Conservation (phyloP, 306 rosid genomes). For the Oxytropis ochrocephala region DNA sequence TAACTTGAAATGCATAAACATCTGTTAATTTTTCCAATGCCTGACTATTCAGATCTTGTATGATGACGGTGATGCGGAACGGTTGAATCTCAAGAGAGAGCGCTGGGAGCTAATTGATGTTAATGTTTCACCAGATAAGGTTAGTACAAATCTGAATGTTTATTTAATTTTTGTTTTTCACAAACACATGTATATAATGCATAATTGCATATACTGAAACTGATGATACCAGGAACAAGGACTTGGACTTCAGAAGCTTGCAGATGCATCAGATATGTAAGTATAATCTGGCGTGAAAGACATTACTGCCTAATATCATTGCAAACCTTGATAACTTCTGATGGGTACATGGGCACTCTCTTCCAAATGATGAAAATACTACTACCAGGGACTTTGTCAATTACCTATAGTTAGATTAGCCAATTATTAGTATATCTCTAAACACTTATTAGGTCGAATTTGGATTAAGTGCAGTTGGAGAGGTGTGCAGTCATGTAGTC, state of each 20-base stretch:
- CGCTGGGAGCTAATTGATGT: constrained; percentile 38
- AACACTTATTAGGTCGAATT: no score
- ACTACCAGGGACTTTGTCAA: no score
- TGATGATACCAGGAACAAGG: constrained; percentile 36
- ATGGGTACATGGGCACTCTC: no score
- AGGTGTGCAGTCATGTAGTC: no score
- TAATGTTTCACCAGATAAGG: constrained; percentile 28
- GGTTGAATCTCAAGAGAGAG: constrained; percentile 50
- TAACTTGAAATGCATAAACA: background rate
- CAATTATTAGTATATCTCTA: no score
- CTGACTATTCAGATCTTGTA: constrained; percentile 39
- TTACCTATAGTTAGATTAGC: no score
- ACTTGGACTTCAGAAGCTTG: constrained; percentile 31
- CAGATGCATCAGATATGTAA: constrained; percentile 43
- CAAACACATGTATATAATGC: background rate
- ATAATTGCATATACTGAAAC: background rate
- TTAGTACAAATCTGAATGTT: constrained; percentile 21
- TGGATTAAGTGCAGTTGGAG: no score
- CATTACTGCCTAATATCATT: no score
- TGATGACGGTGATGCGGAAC: constrained; percentile 56
- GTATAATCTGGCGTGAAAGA: no score
- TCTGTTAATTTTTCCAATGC: no score
- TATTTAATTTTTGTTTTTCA: background rate
- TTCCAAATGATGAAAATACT: no score
- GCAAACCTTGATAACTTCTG: no score